These are phyloP conservation scores for Cadophora luteo-olivacea DNA, from an alignment of 2,329 filamentous ascomycete species.

Conservation along the genomic window DNA sequence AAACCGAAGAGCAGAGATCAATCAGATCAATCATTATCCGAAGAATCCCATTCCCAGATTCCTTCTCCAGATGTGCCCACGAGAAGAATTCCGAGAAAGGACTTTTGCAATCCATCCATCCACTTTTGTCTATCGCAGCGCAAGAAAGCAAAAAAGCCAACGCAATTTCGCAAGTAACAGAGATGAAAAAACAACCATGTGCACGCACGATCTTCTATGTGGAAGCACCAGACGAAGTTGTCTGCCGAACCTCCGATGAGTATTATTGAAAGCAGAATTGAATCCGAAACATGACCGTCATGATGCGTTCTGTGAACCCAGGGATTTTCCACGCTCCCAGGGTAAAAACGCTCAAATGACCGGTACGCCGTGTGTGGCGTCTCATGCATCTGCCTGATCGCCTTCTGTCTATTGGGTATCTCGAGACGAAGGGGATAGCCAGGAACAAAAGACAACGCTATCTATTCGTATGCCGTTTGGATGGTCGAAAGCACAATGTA, in stretches of 20 bases:
- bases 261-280: slow-evolving; percentile 31
- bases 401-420: slow-evolving; percentile 46
- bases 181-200: slow-evolving; percentile 29
- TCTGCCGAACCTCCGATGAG: slow-evolving; percentile 37
- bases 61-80: slow-evolving; percentile 19
- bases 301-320: slow-evolving; percentile 44
- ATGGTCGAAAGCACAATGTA: slow-evolving; percentile 41
- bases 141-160: slow-evolving; percentile 30
- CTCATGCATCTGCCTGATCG: slow-evolving; percentile 44
- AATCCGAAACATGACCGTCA: slow-evolving; percentile 45
- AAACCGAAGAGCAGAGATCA: slow-evolving; percentile 17
- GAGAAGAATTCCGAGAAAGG: slow-evolving; percentile 34
- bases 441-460: slow-evolving; percentile 47
- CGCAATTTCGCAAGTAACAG: slow-evolving; percentile 26
- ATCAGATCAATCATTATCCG: slow-evolving; percentile 12
- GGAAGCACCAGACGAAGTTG: slow-evolving; percentile 19
- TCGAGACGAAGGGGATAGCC: slow-evolving; percentile 41
- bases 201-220: slow-evolving; percentile 42
- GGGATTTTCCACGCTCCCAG: slow-evolving; percentile 37
- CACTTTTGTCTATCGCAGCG: slow-evolving; percentile 42
- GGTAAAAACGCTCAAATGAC: slow-evolving; percentile 42
- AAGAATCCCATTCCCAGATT: slow-evolving; percentile 27
- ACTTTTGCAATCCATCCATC: slow-evolving; percentile 30
- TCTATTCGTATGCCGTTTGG: slow-evolving; percentile 47
- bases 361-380: slow-evolving; percentile 43